Evolutionary conservation across 2,329 filamentous ascomycete species (phyloP).

Genomic region (Aspergillus chevalieri): DNA sequence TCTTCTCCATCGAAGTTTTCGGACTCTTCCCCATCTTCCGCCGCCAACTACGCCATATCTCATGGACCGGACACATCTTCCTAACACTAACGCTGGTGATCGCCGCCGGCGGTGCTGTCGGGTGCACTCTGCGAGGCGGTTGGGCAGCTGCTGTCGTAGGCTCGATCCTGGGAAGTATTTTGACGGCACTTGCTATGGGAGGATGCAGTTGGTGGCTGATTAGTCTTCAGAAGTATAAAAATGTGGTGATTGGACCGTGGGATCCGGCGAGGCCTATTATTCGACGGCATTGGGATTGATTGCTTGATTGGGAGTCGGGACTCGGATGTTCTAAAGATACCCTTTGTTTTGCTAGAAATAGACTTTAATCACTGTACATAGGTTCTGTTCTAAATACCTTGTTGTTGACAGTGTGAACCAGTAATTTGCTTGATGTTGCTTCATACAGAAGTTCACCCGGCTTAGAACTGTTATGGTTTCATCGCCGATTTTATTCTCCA

Average conservation of each 20-base stretch:
- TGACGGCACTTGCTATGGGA: constrained; percentile 75
- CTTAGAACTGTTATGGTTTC: too few relatives aligned
- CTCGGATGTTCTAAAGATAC: not conserved
- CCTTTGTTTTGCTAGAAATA: not conserved
- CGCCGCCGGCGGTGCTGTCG: constrained; percentile 73
- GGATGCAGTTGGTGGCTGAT: constrained; percentile 98
- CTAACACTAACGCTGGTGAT: constrained; percentile 72
- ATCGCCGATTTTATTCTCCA: too few relatives aligned
- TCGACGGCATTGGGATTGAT: constrained; percentile 36
- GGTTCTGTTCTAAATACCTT: not conserved
- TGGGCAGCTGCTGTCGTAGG: constrained; percentile 58
- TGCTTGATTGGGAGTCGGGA: not conserved
- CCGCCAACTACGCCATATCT: constrained; percentile 75
- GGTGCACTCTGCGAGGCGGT: constrained; percentile 52
- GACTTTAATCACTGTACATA: not conserved
- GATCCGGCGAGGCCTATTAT: constrained; percentile 76
- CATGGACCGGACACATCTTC: constrained; percentile 71
- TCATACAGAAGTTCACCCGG: too few relatives aligned
- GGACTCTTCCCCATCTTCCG: constrained; percentile 96
- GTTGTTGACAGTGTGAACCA: too few relatives aligned
- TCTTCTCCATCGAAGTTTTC: constrained; percentile 97
- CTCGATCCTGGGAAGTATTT: constrained; percentile 66
- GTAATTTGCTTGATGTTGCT: too few relatives aligned
- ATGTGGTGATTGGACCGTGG: constrained; percentile 97
- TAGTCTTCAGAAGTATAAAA: constrained; percentile 95